A percentile compares a stretch with the other conserved stretches of the same genome.
phyloP scores from a whole-genome alignment of 169 alveolate genomes.

The Plasmodium adleri region DNA sequence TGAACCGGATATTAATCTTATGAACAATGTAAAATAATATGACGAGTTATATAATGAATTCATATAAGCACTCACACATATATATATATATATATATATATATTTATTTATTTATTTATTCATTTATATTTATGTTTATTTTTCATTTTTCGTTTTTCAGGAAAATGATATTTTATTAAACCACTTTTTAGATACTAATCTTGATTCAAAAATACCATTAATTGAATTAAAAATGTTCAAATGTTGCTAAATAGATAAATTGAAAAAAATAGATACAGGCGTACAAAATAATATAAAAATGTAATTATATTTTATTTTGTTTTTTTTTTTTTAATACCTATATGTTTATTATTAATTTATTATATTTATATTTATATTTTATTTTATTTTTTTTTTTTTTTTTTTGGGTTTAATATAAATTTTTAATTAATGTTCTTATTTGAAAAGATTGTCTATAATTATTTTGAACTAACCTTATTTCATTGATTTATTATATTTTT shows the following conservation, averaged over 20 bases:
- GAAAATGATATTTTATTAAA: slow-evolving; percentile 43
- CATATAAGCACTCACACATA: no score
- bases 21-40: slow-evolving; percentile 42
- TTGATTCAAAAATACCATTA: slow-evolving; percentile 60
- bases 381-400: no score
- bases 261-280: not conserved
- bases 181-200: slow-evolving; percentile 35
- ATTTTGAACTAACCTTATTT: no score
- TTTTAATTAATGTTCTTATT: no score
- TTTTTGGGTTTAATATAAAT: no score
- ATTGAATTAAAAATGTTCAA: slow-evolving; percentile 47
- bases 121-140: not conserved
- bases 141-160: slow-evolving; percentile 19
- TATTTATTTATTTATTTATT: not conserved
- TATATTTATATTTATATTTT: not conserved
- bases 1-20: slow-evolving; percentile 40
- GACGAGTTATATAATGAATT: no score
- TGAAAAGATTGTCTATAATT: no score
- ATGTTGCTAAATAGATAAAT: slow-evolving; percentile 6
- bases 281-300: slow-evolving; percentile 1
- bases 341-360: slow-evolving; percentile 1
- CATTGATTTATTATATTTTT: no score
- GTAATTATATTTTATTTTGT: not conserved
- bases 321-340: not conserved
- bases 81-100: no score